Conservation (phyloP, 257 asterid species). For the Plantago ovata region DNA sequence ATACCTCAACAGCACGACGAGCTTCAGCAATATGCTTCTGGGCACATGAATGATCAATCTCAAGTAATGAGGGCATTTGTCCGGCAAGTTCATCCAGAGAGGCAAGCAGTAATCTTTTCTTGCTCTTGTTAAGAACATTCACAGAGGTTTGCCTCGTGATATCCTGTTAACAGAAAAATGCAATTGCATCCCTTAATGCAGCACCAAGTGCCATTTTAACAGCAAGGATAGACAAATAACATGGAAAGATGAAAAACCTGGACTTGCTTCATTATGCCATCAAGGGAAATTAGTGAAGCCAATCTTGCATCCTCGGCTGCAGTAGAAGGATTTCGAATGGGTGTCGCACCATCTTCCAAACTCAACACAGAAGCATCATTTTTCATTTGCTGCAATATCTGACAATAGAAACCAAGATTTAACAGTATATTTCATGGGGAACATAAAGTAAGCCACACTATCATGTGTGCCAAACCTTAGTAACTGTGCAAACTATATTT, state of each 20-base stretch:
- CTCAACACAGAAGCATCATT: conserved; percentile 62
- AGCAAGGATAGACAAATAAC: conserved; percentile 8
- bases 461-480: conserved; percentile 3
- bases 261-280: conserved; percentile 85
- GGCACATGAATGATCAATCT: conserved; percentile 93
- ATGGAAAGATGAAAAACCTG: conserved; percentile 50
- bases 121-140: conserved; percentile 62
- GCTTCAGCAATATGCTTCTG: conserved; percentile 82
- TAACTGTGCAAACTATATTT: background rate
- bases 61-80: conserved; percentile 93
- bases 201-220: conserved; percentile 14
- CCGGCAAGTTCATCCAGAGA: conserved; percentile 79
- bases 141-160: conserved; percentile 74
- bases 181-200: conserved; percentile 18
- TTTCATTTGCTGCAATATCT: conserved; percentile 96
- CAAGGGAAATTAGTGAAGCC: conserved; percentile 91
- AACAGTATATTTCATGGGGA: background rate
- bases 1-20: conserved; percentile 76
- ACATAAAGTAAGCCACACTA: conserved; percentile 6
- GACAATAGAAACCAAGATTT: conserved; percentile 21
- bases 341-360: conserved; percentile 72
- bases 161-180: conserved; percentile 49
- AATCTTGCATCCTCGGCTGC: conserved; percentile 97
- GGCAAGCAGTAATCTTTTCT: conserved; percentile 68
- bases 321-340: conserved; percentile 85